Conservation (phyloP, 495 filamentous ascomycete species). For the Cairneyella variabilis region DNA sequence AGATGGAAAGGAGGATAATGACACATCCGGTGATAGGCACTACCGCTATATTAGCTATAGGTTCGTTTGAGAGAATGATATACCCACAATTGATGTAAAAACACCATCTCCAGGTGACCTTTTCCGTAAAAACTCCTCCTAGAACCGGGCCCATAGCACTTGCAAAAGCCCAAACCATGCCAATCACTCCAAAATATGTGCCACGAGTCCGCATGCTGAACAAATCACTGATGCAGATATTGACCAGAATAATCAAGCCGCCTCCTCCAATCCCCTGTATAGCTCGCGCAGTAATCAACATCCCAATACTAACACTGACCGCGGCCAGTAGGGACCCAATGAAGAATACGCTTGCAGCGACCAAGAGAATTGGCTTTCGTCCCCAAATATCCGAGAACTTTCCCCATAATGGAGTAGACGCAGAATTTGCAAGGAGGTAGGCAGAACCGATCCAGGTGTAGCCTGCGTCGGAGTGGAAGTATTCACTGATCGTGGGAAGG, state of each 20-base stretch:
- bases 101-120: slow-evolving; percentile 43
- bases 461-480: slow-evolving; percentile 57
- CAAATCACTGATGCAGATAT: slow-evolving; percentile 78
- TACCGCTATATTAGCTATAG: background rate
- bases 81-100: slow-evolving; percentile 44
- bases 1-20: slow-evolving; percentile 59
- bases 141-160: slow-evolving; percentile 70
- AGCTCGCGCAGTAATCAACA: slow-evolving; percentile 71
- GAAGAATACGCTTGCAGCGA: slow-evolving; percentile 72
- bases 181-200: slow-evolving; percentile 53
- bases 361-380: slow-evolving; percentile 71
- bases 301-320: slow-evolving; percentile 60
- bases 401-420: slow-evolving; percentile 73
- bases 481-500: slow-evolving; percentile 57
- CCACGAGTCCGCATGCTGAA: slow-evolving; percentile 67
- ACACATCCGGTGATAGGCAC: slow-evolving; percentile 68
- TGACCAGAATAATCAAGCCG: slow-evolving; percentile 73
- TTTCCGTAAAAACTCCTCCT: slow-evolving; percentile 69
- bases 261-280: slow-evolving; percentile 85
- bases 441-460: slow-evolving; percentile 78
- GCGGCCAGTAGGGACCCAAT: slow-evolving; percentile 71
- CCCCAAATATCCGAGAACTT: slow-evolving; percentile 85
- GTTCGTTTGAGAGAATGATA: background rate
- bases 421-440: slow-evolving; percentile 65
- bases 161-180: slow-evolving; percentile 72